Percentiles rank a stretch among this genome's conserved stretches.
Evolutionary conservation across 78 protist genomes (phyloP).

Genomic region (Emiliania huxleyi): DNA sequence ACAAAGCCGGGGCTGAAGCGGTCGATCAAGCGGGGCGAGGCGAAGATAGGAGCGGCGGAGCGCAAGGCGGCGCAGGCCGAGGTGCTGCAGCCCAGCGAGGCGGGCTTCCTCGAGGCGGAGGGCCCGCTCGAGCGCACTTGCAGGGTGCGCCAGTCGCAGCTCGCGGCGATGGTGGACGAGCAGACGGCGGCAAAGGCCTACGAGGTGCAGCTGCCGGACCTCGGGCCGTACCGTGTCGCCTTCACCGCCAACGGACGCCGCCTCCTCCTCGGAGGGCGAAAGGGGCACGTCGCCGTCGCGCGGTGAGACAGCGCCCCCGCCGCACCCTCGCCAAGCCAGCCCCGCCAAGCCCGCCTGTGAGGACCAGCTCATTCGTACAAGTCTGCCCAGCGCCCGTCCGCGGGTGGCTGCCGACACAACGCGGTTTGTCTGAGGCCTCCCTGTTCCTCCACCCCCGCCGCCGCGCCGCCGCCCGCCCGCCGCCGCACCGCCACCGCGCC

Average conservation of each 20-base stretch:
- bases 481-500: too few species aligned
- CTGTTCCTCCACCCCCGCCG: too few species aligned
- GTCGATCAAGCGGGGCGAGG: background rate
- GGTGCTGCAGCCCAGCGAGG: constrained; percentile 30
- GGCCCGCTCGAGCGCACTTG: constrained; percentile 78
- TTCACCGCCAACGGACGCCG: constrained; percentile 79
- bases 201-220: constrained; percentile 51
- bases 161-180: constrained; percentile 66
- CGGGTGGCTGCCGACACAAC: too few species aligned
- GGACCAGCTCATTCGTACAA: too few species aligned
- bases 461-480: too few species aligned
- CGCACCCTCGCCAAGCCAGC: too few species aligned
- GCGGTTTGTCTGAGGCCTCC: too few species aligned
- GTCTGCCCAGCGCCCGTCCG: too few species aligned
- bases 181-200: constrained; percentile 64
- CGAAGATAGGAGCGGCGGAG: background rate
- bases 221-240: constrained; percentile 81
- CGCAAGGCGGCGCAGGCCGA: constrained; percentile 4
- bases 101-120: constrained; percentile 73
- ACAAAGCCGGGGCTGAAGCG: background rate
- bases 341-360: too few species aligned
- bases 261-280: constrained; percentile 83
- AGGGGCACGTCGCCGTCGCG: constrained; percentile 86
- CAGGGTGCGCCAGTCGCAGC: constrained; percentile 64
- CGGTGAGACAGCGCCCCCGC: constrained; percentile 88